Evolutionary conservation across 164 flowering plant genomes (phyloP), one percentile per base, ranked within the genome.

Genomic region (Dillenia turbinata): DNA sequence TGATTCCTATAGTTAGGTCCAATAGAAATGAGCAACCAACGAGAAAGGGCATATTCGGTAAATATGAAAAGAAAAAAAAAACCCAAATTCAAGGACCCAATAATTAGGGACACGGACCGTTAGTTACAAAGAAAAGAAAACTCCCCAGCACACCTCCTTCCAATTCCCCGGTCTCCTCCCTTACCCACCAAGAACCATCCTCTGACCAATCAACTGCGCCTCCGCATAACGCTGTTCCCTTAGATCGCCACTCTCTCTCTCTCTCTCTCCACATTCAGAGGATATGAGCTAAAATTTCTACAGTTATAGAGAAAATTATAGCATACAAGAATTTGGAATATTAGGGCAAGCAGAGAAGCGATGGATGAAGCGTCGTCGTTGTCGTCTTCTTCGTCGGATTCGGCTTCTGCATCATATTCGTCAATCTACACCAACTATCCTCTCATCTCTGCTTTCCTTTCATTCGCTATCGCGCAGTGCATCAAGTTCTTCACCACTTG

Each of bases 401-500:
- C 68, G 6, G 70, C 78, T 17, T 70, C 71, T 8, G 6, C 40
- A 33, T 6, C 40, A 33, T 33, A 33, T 33, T 58, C 77, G 0
- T 69, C 81, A 0, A 59, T 76, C 40, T 63, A 81, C 24, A 49
- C 62, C 22, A 86, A 86, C 67, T 83, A 65, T 52, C 87, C 96
- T 58, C 84, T 89, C 51, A 17, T 85, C 56, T 78, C 83, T 19
- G 86, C 96, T 55, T 53, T 86, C 19, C 26, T 78, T 0, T 80
- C 89, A 33, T 89, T 89, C 72, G 58, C 78, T 43, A 45, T 89
- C 50, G 88, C 92, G 7, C 92, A 89, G 66, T 73, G 71, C 57
- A 66, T 66, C 77, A 89, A 89, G 76, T 66, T 85, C 82, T 75
- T 89, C 80, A 78, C 78, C 61, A 12, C 82, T 78, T 79, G 92